Evolutionary conservation across 176 grass and related monocot species (phyloP).

Genomic region (Paspalum notatum): DNA sequence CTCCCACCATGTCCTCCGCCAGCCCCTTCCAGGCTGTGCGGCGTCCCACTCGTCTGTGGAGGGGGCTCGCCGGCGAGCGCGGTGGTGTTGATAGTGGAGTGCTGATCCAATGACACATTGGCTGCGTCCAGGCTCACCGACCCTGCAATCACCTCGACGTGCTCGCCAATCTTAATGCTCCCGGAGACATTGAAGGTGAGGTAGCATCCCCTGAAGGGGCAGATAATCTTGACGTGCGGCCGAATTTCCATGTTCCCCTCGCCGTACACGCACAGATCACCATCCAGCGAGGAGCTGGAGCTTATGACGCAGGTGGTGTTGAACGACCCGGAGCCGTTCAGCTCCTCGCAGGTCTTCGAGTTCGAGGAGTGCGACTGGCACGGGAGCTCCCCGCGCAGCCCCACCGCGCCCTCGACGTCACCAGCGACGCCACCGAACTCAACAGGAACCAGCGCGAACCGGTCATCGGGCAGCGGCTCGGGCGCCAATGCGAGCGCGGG

Average conservation of each 20-base stretch:
- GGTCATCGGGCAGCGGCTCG: not conserved
- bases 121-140: slow-evolving; percentile 56
- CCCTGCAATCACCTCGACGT: slow-evolving; percentile 56
- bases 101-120: slow-evolving; percentile 52
- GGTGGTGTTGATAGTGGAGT: slow-evolving; percentile 68
- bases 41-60: slow-evolving; percentile 89
- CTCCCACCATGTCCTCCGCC: slow-evolving; percentile 90
- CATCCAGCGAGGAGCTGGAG: slow-evolving; percentile 52
- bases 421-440: not conserved
- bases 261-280: slow-evolving; percentile 64
- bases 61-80: slow-evolving; percentile 62
- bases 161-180: slow-evolving; percentile 49
- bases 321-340: slow-evolving; percentile 80
- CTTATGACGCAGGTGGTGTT: slow-evolving; percentile 66
- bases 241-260: slow-evolving; percentile 55
- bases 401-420: not conserved
- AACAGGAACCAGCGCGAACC: not conserved
- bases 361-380: slow-evolving; percentile 35
- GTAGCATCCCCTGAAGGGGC: slow-evolving; percentile 58
- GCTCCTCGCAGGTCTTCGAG: slow-evolving; percentile 69
- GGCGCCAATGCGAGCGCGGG: not conserved
- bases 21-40: slow-evolving; percentile 67
- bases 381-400: not conserved
- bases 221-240: slow-evolving; percentile 58
- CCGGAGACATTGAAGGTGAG: slow-evolving; percentile 64